phyloP scores from a whole-genome alignment of 805 yeast genomes.

The Barnettozyma sp. region DNA sequence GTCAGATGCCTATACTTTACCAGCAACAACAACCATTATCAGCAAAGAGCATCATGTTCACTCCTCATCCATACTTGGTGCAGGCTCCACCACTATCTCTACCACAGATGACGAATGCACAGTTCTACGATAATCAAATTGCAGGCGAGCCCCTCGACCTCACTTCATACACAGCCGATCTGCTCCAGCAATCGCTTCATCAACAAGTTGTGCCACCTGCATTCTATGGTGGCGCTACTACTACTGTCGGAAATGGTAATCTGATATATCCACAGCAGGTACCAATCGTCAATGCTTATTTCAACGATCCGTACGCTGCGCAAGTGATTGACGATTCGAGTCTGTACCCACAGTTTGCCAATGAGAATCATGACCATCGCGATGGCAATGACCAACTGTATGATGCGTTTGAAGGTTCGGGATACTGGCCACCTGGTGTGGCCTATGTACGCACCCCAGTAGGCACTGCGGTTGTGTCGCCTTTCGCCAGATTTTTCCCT shows the following conservation, averaged over 20 bases:
- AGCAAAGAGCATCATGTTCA: conserved; percentile 2
- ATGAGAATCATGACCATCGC: not conserved
- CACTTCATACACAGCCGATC: conserved; percentile 6
- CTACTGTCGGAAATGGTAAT: too few species aligned
- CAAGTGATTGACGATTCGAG: conserved; percentile 3
- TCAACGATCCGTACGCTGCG: conserved; percentile 7
- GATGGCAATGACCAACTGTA: conserved; percentile 16
- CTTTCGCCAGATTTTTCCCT: conserved; percentile 23
- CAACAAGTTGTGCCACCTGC: conserved; percentile 5
- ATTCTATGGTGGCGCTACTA: too few species aligned
- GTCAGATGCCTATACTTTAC: conserved; percentile 2
- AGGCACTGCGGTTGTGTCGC: conserved; percentile 13
- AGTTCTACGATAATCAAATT: conserved; percentile 21
- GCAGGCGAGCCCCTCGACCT: conserved; percentile 11
- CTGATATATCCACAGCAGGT: not conserved
- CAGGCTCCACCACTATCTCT: too few species aligned
- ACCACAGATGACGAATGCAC: conserved; percentile 24
- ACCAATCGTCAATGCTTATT: not conserved
- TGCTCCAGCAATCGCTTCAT: conserved; percentile 1
- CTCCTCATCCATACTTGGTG: conserved; percentile 1
- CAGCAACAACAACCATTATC: conserved; percentile 2
- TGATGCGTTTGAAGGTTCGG: conserved; percentile 7
- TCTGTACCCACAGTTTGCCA: conserved; percentile 5
- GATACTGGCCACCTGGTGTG: conserved; percentile 1
- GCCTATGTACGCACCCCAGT: conserved; percentile 1